Base-by-base conservation (phyloP, 768 basidiomycete genomes). In the Hericium erinaceus region DNA sequence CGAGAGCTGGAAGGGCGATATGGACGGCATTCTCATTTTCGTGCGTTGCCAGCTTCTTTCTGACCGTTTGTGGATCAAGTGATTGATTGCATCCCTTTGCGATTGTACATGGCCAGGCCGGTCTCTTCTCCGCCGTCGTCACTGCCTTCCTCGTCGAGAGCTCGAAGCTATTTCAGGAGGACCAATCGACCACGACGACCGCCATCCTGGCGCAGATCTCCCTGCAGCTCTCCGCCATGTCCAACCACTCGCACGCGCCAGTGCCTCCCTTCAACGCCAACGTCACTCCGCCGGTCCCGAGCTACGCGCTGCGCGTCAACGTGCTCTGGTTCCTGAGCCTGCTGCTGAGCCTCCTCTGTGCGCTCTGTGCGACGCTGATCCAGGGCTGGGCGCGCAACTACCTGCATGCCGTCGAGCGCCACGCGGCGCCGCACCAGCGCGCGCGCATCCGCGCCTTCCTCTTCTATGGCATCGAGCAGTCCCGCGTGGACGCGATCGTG, bases 51-150 rank as follows among this genome's bases (percentile, higher is more conserved):
- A 22, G 22, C n/a, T 12, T n/a, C 13, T 33, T 8, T 0, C 20
- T 18, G 1, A 13, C 15, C 20, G 22, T 24, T 10, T 3, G 33
- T 16, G 3, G 15, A 28, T 15, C 28, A 2, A 33, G 4, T 61
- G 24, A 37, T 16, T 3, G 8, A 12, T n/a, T 26, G 13, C 18
- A n/a, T 5, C 13, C 54, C 10, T 33, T 33, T 33, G 33, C 33
- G 33, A 33, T 33, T 33, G 2, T 33, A 33, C 33, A 8, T 33
- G 33, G 33, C 33, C 33, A 67, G 66, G 62, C 66, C 0, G 65
- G 66, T 44, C 58, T 67, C 0, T 64, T 67, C 54, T 64, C 66
- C 20, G 64, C 61, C 2, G 59, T 59, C 12, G 55, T 64, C 4
- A 61, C 63, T 2, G 46, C 60, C 1, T 64, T 67, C 41, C 37